These are phyloP conservation scores for Croton setiger DNA, from an alignment of 441 rosid genomes.

Conservation along the genomic window DNA sequence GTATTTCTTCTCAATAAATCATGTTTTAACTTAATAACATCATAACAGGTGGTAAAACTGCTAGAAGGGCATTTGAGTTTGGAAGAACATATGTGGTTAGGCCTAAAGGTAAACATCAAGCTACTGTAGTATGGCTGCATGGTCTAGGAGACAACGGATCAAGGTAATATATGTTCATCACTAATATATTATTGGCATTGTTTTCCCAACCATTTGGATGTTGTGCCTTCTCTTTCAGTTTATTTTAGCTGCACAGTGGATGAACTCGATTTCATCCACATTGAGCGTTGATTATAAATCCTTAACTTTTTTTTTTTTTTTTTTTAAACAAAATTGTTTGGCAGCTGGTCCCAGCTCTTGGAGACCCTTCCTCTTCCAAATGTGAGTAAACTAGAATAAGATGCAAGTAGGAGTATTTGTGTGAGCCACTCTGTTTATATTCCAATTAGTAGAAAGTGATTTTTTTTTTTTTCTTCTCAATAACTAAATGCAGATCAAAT, in stretches of 20 bases:
- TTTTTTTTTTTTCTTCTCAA: slow-evolving; percentile 1
- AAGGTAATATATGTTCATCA: slow-evolving; percentile 40
- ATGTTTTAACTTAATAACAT: slow-evolving; percentile 19
- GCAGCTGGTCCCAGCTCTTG: slow-evolving; percentile 94
- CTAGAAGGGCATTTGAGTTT: slow-evolving; percentile 64
- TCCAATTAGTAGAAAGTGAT: slow-evolving; percentile 3
- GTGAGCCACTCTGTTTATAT: not conserved
- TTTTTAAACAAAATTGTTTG: slow-evolving; percentile 20
- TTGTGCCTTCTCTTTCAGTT: not conserved
- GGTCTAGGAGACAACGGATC: slow-evolving; percentile 97
- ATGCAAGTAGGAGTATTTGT: not conserved
- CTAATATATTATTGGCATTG: not conserved
- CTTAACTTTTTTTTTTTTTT: slow-evolving; percentile 1
- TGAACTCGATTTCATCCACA: not conserved
- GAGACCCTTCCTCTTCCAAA: slow-evolving; percentile 84
- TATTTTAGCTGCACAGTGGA: not conserved
- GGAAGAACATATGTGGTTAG: slow-evolving; percentile 91
- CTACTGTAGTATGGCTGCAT: slow-evolving; percentile 97
- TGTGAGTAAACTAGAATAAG: slow-evolving; percentile 35
- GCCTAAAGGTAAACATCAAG: slow-evolving; percentile 93
- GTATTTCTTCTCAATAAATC: not conserved
- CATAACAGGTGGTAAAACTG: slow-evolving; percentile 50
- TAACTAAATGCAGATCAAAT: slow-evolving; percentile 60
- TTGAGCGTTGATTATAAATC: not conserved
- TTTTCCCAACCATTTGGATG: not conserved